Evolutionary conservation across 805 yeast genomes (phyloP), one percentile per base, ranked within the genome.

Genomic region (Kodamaea nitidulidarum): DNA sequence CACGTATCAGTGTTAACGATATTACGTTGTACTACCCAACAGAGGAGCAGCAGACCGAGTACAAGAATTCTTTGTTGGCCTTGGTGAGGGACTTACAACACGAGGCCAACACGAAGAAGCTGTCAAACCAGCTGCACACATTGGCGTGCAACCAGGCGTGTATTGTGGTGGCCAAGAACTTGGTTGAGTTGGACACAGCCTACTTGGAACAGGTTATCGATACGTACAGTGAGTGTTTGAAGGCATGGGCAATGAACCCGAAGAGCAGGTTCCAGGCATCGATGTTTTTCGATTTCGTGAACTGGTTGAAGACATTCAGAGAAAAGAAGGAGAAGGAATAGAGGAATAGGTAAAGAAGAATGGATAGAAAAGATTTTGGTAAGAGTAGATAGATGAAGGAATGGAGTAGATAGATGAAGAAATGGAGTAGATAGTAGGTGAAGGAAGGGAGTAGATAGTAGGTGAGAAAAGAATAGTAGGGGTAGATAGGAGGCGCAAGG

Each of bases 261-360:
- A 60, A 64, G 35, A 67, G 75, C 47, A 76, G 73, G 47, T 58
- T 76, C 15, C 71, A 73, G 15, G 67, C 82, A 7, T 65, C 75
- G 9, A 55, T 85, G 52, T 88, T 84, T 55, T 73, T 79, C 47
- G 96, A 88, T 50, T 77, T 87, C 45, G 73, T 84, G 53, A 88
- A 88, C 61, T 90, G 93, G 90, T 55, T 84, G 32, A 71, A 70
- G 46, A 65, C 84, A n/a, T 72, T 27, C 14, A 27, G 31, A 12
- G 31, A 27, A 10, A n/a, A 25, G 27, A 25, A n/a, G 12, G 12
- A 28, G 7, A n/a, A 28, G 15, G 17, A 28, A 14, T 28, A 7
- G 31, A 28, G 31, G 9, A n/a, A 16, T 5, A 28, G 9, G 31
- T 6, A 15, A 28, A 10, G 6, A 10, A 25, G 12, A n/a, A 25